Base-by-base conservation (phyloP, 2,329 filamentous ascomycete species). In the Aspergillus puulaauensis region DNA sequence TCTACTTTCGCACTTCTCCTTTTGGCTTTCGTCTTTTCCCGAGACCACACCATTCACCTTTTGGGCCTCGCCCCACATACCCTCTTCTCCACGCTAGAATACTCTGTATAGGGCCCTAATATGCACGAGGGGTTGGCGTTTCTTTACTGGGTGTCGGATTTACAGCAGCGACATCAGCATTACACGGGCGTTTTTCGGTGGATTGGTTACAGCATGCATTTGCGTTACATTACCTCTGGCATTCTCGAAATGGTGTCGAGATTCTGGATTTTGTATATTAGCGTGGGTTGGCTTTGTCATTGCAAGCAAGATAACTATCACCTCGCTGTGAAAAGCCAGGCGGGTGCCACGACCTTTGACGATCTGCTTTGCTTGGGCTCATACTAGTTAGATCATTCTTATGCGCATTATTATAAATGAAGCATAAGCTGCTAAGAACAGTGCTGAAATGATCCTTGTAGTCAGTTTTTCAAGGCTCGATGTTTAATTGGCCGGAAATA, bases 221-320 rank as follows among this genome's bases (percentile, higher is more conserved):
- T 63, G 50, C 60, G 61, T 59, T 63, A 67, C 67, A 69, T 68
- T 63, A 67, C 66, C 70, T 68, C 55, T 58, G 60, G 64, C 17
- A 53, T 50, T 55, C 56, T 63, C 56, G 48, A 57, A 50, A 55
- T 47, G 59, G 60, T 59, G 61, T 67, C 61, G 66, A 61, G 56
- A 61, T 51, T 55, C 54, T 66, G 55, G 67, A 62, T 71, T 68
- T 66, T 74, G 72, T 74, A 74, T 68, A 72, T 73, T 73, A 74
- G 66, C 69, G 65, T 67, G 60, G 66, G 61, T 64, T 64, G 60
- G 60, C 57, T 54, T 62, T 65, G 55, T 64, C 57, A 48, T 61
- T 45, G 37, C 53, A 46, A 50, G 61, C 56, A 57, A 50, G 52
- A 51, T 50, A 21, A 21, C 21, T 21, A 54, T 60, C 59, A 44